These are phyloP conservation scores for Sporothrix pallida DNA, from an alignment of 2,329 filamentous ascomycete genomes.

Conservation along the genomic window DNA sequence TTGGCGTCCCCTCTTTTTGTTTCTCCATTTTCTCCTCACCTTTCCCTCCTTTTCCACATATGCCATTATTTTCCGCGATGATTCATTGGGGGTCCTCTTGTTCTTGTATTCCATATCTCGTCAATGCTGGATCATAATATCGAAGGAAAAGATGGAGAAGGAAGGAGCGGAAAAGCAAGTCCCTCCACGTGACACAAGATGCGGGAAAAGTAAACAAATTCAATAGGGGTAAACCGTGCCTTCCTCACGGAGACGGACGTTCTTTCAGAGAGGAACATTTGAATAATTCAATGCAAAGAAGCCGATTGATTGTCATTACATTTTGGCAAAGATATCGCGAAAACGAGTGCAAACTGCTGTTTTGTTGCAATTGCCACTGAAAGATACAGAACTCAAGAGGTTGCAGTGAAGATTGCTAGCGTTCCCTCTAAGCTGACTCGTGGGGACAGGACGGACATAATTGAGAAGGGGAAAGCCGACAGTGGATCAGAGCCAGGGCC, in stretches of 20 bases:
- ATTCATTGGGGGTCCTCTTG: neutral
- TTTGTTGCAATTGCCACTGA: neutral
- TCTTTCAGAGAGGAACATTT: neutral
- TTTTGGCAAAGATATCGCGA: neutral
- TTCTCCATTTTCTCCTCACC: slow-evolving; percentile 3
- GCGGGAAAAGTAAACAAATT: neutral
- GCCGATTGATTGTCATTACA: neutral
- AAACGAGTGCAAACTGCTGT: neutral
- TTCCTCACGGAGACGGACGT: neutral
- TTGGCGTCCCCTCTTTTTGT: neutral
- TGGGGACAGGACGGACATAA: neutral
- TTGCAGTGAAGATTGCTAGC: neutral
- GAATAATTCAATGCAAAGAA: neutral
- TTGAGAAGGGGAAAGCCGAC: neutral
- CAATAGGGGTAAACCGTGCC: neutral
- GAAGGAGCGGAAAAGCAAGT: neutral
- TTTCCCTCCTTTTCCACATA: no score
- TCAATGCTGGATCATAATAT: no score
- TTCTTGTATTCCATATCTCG: neutral
- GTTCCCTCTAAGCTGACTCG: neutral
- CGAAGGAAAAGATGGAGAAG: neutral
- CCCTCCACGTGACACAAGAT: neutral
- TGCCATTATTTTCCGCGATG: no score
- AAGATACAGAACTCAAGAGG: neutral
- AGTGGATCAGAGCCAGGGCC: neutral